Conservation (phyloP, 108 stramenopile genomes). For the Pseudonitzschia multistriata region DNA sequence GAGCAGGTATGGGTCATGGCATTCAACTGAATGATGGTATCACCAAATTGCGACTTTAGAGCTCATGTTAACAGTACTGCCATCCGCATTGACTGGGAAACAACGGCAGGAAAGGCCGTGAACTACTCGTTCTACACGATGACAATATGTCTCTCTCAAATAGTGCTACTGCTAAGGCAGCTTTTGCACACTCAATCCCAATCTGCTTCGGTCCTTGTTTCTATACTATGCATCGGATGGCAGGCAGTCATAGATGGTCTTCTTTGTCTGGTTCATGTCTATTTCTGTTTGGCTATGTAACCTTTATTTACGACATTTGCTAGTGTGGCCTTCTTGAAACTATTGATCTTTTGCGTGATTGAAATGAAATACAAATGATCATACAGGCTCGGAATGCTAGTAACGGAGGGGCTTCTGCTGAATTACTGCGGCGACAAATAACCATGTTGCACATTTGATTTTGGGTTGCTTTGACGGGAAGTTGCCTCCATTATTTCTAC, state of each 20-base stretch:
- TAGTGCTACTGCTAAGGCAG: conserved; percentile 83
- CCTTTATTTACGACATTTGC: conserved; percentile 88
- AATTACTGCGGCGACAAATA: conserved; percentile 67
- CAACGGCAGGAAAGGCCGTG: conserved; percentile 80
- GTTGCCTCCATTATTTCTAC: conserved; percentile 73
- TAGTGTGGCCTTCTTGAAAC: conserved; percentile 92
- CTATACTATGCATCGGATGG: conserved; percentile 84
- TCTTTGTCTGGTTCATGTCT: conserved; percentile 84
- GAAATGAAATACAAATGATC: conserved; percentile 93
- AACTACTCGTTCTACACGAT: conserved; percentile 92
- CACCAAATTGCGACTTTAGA: conserved; percentile 66
- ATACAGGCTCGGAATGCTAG: conserved; percentile 73
- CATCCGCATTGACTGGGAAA: conserved; percentile 83
- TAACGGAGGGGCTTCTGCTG: conserved; percentile 65
- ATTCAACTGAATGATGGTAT: conserved; percentile 65
- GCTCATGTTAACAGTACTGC: conserved; percentile 79
- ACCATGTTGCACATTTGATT: conserved; percentile 86
- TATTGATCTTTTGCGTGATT: conserved; percentile 93
- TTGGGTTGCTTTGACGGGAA: conserved; percentile 75
- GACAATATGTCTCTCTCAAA: conserved; percentile 85
- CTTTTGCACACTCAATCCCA: conserved; percentile 82
- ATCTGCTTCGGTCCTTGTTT: conserved; percentile 79
- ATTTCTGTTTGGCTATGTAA: conserved; percentile 81
- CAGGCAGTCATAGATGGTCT: conserved; percentile 90
- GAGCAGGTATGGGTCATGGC: conserved; percentile 70